Conservation (phyloP, 2,329 filamentous ascomycete genomes). For the Fusarium algeriense region DNA sequence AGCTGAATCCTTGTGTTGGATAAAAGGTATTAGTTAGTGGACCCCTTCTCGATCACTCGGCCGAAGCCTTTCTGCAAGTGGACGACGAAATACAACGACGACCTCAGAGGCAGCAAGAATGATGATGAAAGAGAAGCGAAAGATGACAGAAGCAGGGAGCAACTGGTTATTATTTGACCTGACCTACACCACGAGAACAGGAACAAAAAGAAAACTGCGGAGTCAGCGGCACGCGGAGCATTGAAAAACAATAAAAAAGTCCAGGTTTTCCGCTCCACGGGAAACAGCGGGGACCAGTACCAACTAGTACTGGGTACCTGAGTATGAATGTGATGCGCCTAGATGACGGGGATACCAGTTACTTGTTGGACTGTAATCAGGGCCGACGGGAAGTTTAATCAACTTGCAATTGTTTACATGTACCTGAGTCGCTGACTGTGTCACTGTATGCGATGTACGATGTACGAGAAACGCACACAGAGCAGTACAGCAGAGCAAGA, state of each 20-base stretch:
- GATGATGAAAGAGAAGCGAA: constrained; percentile 15
- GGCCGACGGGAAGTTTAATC: constrained; percentile 1
- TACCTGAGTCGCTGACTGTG: constrained; percentile 30
- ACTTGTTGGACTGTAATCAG: constrained; percentile 16
- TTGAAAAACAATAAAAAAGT: constrained; percentile 45
- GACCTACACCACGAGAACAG: constrained; percentile 20
- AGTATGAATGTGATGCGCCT: constrained; percentile 6
- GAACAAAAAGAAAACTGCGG: constrained; percentile 9
- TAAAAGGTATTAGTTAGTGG: constrained; percentile 6
- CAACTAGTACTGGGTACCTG: constrained; percentile 14
- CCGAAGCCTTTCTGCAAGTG: constrained; percentile 28
- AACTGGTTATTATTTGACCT: constrained; percentile 26
- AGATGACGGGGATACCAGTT: constrained; percentile 13
- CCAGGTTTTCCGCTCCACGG: constrained; percentile 32
- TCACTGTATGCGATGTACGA: constrained; percentile 34
- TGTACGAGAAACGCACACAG: constrained; percentile 33
- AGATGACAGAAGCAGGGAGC: constrained; percentile 12
- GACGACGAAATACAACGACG: constrained; percentile 16
- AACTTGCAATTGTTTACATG: constrained; percentile 21
- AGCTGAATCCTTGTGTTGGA: not conserved
- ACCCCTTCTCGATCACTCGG: constrained; percentile 33
- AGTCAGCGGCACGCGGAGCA: constrained; percentile 33
- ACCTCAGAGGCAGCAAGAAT: constrained; percentile 17
- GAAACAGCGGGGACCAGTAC: constrained; percentile 38
- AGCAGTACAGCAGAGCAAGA: not conserved